Evolutionary conservation across 768 basidiomycete genomes (phyloP).

Genomic region (Cubamyces sp.): DNA sequence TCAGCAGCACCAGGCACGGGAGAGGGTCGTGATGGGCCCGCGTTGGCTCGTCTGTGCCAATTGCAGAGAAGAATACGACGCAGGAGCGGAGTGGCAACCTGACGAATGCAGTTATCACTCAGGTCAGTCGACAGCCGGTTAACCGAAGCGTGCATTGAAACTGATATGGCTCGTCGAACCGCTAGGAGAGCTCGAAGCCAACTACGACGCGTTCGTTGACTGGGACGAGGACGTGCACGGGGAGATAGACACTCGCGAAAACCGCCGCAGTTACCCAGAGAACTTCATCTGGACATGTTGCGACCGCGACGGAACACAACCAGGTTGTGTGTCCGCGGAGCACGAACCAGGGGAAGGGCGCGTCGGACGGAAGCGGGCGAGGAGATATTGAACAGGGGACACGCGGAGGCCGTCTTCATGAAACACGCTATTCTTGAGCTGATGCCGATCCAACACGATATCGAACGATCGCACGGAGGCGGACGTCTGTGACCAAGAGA

Average conservation of each 20-base stretch:
- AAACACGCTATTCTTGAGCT: background rate
- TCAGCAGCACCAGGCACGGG: slow-evolving; percentile 26
- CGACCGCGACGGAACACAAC: slow-evolving; percentile 39
- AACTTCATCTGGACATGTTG: slow-evolving; percentile 59
- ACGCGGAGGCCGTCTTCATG: background rate
- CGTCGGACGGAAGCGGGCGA: slow-evolving; percentile 1
- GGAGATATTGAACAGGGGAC: background rate
- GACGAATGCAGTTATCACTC: slow-evolving; percentile 56
- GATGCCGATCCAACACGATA: background rate
- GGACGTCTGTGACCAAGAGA: background rate
- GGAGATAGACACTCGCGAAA: slow-evolving; percentile 46
- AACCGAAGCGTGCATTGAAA: background rate
- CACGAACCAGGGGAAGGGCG: slow-evolving; percentile 19
- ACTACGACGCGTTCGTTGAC: slow-evolving; percentile 46
- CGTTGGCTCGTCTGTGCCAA: slow-evolving; percentile 53
- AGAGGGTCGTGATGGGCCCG: slow-evolving; percentile 40
- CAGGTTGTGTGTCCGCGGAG: slow-evolving; percentile 42
- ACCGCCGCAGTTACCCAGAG: slow-evolving; percentile 47
- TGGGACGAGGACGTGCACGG: slow-evolving; percentile 55
- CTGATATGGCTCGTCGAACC: no score
- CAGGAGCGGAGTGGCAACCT: slow-evolving; percentile 39
- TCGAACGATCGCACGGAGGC: background rate
- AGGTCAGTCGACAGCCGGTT: slow-evolving; percentile 39
- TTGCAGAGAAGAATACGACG: slow-evolving; percentile 53
- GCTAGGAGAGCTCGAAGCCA: slow-evolving; percentile 46